Evolutionary conservation across 1,284 basidiomycete genomes (phyloP).

Genomic region (Tilletia horrida): DNA sequence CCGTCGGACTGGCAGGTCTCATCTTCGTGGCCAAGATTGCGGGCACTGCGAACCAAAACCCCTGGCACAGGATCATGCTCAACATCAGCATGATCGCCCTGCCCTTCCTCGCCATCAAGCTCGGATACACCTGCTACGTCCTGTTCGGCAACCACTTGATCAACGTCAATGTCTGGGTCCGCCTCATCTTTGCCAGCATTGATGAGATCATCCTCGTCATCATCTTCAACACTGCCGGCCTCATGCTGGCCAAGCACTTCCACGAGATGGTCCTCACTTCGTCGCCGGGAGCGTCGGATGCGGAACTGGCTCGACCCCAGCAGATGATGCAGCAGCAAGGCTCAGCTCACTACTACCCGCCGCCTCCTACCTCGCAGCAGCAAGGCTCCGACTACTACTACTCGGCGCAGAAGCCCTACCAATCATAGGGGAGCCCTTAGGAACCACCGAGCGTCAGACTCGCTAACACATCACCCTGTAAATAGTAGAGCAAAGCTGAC

Average conservation of each 20-base stretch:
- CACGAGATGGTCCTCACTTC: background rate
- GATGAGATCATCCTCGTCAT: background rate
- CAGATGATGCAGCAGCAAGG: too few relatives aligned
- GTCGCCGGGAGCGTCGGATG: background rate
- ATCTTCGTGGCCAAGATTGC: conserved; percentile 1
- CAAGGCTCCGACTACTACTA: too few relatives aligned
- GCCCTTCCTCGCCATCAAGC: conserved; percentile 22
- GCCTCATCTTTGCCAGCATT: conserved; percentile 6
- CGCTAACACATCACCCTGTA: too few relatives aligned
- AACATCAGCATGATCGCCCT: background rate
- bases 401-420: too few relatives aligned
- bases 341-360: too few relatives aligned
- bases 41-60: background rate
- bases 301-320: too few relatives aligned
- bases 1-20: background rate
- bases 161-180: conserved; percentile 8
- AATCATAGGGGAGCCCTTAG: too few relatives aligned
- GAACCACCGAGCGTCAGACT: too few relatives aligned
- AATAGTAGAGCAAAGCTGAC: too few relatives aligned
- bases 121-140: conserved; percentile 22
- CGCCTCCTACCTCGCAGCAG: too few relatives aligned
- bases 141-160: background rate
- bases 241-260: conserved; percentile 7
- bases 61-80: conserved; percentile 16
- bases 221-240: background rate